Evolutionary conservation across 148 eudicot species (phyloP).

Genomic region (Suaeda aralocaspica): DNA sequence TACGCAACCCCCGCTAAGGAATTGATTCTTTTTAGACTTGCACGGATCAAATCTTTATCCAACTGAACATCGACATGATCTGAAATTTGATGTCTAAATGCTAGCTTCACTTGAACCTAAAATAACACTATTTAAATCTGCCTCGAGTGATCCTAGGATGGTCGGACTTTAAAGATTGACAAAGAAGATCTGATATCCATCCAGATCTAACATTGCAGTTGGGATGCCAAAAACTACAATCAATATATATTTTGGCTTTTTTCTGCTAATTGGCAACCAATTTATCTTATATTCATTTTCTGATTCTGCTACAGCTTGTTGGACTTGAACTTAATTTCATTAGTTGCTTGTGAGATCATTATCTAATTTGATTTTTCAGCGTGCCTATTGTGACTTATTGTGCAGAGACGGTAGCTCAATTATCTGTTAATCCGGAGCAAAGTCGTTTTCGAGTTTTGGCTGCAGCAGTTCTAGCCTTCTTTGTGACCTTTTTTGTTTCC

Average conservation of each 20-base stretch:
- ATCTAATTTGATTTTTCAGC: conserved; percentile 20
- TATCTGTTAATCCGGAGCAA: conserved; percentile 14
- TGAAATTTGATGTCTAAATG: no score
- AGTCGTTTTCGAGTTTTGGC: conserved; percentile 25
- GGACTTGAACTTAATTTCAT: background rate
- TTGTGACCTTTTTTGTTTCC: conserved; percentile 23
- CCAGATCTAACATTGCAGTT: no score
- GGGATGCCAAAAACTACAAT: no score
- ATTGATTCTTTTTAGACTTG: no score
- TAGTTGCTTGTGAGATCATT: background rate
- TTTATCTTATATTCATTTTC: background rate
- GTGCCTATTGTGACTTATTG: conserved; percentile 11
- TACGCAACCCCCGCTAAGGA: no score
- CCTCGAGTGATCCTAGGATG: no score
- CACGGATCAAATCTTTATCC: no score
- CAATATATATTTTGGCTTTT: background rate
- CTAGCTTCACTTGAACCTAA: no score
- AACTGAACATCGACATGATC: no score
- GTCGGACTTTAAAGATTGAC: no score
- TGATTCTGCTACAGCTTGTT: background rate
- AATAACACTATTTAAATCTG: no score
- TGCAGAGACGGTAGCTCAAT: conserved; percentile 25
- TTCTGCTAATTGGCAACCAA: background rate
- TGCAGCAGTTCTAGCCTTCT: conserved; percentile 37
- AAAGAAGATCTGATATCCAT: no score